Base-by-base conservation (phyloP, 306 rosid genomes). In the Ormosia semicastrata region DNA sequence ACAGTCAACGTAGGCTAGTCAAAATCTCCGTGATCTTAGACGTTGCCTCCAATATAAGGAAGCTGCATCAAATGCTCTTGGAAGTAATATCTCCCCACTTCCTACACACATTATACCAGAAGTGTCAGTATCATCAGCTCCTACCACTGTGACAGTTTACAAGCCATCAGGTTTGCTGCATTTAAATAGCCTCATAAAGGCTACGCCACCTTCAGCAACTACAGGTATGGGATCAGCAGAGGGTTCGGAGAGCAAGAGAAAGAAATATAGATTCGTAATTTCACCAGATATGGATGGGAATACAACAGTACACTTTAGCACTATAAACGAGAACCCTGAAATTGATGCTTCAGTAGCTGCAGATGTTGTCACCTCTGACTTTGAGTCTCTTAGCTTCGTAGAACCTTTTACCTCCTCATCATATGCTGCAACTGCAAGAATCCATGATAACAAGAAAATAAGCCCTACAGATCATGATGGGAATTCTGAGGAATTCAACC, bases 21-120 rank as follows among this genome's bases (percentile, higher is more conserved):
- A 71, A 71, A 82, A 73, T 69, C 81, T 75, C 24, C 74, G 46
- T 34, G 89, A 81, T 56, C 92, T 17, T 74, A 75, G 83, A 85
- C 87, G 85, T 37, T 82, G 88, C 81, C 88, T 90, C 59, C 86
- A 80, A 71, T 87, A 78, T 65, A 89, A 68, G 77, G 92, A 81
- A 84, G 86, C 75, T 37, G 15, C 77, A 46, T 44, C 72, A 68
- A 36, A 5, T 83, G 39, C 74, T 60, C 18, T 52, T 46, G 74
- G 62, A 53, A 65, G 66, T 24, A 41, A 14, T 18, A 69, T 40
- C 17, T 66, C 82, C 75, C 60, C 80, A 24, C 76, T 73, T 74
- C 80, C 57, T 57, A 6, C 64, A 30, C 71, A 71, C 18, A 73
- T 71, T 50, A 24, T 24, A 24, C 67, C 34, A 4, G 70, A 37